Percentiles rank a stretch among this genome's conserved stretches.
Conservation (phyloP, 345 rosid species). For the Carallia pectinifolia region DNA sequence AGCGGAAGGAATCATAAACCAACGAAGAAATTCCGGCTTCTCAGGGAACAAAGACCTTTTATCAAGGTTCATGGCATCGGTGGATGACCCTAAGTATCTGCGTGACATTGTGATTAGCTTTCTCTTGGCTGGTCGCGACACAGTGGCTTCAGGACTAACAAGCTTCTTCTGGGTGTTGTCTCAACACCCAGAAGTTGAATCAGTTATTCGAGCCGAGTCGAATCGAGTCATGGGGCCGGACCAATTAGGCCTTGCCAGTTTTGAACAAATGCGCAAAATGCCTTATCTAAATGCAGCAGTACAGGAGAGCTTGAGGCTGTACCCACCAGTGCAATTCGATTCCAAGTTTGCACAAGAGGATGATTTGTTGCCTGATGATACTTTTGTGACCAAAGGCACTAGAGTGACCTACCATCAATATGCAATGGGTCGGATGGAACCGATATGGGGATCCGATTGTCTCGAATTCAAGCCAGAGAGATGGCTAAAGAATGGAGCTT, state of each 20-base stretch:
- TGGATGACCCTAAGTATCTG: neutral
- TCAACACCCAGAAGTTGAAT: slow-evolving; percentile 37
- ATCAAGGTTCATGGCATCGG: neutral
- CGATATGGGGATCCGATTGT: slow-evolving; percentile 52
- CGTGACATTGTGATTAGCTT: slow-evolving; percentile 21
- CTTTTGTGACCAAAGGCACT: slow-evolving; percentile 38
- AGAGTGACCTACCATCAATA: slow-evolving; percentile 62
- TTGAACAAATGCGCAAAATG: slow-evolving; percentile 46
- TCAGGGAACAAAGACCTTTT: neutral
- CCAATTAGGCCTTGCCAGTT: slow-evolving; percentile 24
- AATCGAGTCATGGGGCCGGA: slow-evolving; percentile 8
- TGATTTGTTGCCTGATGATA: slow-evolving; percentile 61
- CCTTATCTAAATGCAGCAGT: slow-evolving; percentile 59
- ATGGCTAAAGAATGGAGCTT: slow-evolving; percentile 42
- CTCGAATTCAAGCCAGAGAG: slow-evolving; percentile 49
- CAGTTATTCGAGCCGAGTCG: slow-evolving; percentile 32
- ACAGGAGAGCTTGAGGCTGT: slow-evolving; percentile 59
- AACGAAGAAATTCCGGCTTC: neutral
- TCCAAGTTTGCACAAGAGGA: slow-evolving; percentile 61
- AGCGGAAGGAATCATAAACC: neutral
- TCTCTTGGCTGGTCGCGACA: slow-evolving; percentile 61
- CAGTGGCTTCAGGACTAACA: slow-evolving; percentile 48
- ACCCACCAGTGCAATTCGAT: slow-evolving; percentile 77
- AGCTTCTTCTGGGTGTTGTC: slow-evolving; percentile 53
- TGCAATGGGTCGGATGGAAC: slow-evolving; percentile 66